phyloP scores from a whole-genome alignment of 495 filamentous ascomycete genomes.

The Neurospora pannonica region DNA sequence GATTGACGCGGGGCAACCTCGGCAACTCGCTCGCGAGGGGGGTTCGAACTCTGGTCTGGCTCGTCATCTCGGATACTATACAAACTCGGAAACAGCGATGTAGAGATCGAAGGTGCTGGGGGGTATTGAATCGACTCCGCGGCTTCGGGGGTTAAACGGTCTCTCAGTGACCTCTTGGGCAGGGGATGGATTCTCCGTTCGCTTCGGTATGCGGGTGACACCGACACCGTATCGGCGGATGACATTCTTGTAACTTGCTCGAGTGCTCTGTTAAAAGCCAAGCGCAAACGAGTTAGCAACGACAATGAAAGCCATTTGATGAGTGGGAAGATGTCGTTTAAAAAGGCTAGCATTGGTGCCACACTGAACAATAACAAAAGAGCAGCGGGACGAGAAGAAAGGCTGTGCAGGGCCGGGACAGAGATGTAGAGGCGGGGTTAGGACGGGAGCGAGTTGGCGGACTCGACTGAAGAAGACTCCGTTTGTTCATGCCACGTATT shows the following conservation, averaged over 20 bases:
- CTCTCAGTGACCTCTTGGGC: constrained; percentile 76
- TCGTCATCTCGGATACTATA: constrained; percentile 41
- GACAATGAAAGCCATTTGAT: background rate
- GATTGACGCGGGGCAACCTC: constrained; percentile 17
- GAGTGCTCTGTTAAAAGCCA: constrained; percentile 10
- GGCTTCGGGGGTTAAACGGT: constrained; percentile 73
- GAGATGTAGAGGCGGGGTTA: background rate
- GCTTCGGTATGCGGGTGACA: constrained; percentile 49
- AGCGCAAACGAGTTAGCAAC: constrained; percentile 8
- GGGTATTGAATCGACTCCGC: constrained; percentile 77
- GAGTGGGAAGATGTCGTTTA: background rate
- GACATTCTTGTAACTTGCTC: constrained; percentile 33
- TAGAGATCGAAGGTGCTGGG: constrained; percentile 52
- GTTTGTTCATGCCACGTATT: background rate
- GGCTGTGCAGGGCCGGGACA: background rate
- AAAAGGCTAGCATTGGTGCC: background rate
- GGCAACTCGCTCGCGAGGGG: constrained; percentile 12
- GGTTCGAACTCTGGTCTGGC: constrained; percentile 5
- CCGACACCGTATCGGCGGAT: constrained; percentile 61
- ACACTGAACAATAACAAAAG: background rate
- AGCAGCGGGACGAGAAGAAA: background rate
- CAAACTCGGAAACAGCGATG: constrained; percentile 68
- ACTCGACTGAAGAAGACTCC: background rate
- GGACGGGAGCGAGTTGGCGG: background rate
- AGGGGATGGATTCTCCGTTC: constrained; percentile 89